Evolutionary conservation across 1,284 basidiomycete genomes (phyloP).

Genomic region (Moesziomyces antarcticus): DNA sequence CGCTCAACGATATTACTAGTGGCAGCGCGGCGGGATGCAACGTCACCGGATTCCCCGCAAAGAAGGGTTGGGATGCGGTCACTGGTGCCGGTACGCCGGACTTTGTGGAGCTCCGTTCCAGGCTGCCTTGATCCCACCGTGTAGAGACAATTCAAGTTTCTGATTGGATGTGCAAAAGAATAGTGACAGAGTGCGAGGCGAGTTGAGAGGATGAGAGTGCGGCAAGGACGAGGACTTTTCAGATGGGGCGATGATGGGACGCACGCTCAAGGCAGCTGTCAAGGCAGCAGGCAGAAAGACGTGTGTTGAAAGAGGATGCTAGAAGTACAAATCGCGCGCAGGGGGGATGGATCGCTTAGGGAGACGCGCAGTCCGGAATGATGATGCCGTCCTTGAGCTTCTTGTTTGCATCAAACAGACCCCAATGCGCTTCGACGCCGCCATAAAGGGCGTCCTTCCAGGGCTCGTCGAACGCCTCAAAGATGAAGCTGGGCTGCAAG

Average conservation of each 20-base stretch:
- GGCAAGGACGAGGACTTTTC: no score
- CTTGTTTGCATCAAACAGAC: conserved; percentile 41
- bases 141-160: no score
- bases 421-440: conserved; percentile 79
- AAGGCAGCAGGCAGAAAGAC: no score
- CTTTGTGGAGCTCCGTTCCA: conserved; percentile 39
- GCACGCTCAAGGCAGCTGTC: no score
- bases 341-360: conserved; percentile 12
- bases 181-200: no score
- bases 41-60: conserved; percentile 57
- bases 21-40: conserved; percentile 68
- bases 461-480: conserved; percentile 81
- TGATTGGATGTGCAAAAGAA: no score
- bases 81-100: conserved; percentile 59
- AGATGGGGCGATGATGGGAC: no score
- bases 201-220: no score
- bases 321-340: not conserved
- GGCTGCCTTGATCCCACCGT: conserved; percentile 9
- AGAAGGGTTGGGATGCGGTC: conserved; percentile 58
- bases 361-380: conserved; percentile 70
- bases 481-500: conserved; percentile 61
- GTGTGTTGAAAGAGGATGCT: not conserved
- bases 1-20: conserved; percentile 71
- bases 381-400: conserved; percentile 64
- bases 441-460: conserved; percentile 84